Evolutionary conservation across 2,329 filamentous ascomycete genomes (phyloP), one percentile per base, ranked within the genome.

Genomic region (Coniochaeta prunicola): DNA sequence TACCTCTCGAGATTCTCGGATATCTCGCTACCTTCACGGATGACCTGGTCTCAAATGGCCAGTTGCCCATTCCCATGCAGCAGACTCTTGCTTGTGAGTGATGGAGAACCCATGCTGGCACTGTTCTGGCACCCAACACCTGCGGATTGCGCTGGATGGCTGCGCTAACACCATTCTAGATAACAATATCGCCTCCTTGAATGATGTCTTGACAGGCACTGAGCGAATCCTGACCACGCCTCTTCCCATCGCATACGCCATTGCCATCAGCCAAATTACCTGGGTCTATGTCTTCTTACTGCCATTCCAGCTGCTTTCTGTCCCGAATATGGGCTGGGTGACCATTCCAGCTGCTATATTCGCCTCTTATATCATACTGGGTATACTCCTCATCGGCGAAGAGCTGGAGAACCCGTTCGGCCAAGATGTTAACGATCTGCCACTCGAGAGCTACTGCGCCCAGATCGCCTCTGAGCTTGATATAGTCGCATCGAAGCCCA

Each of bases 161-260:
- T 50, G 45, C 21, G 21, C 45, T 50, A 50, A 50, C 24, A 17
- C 3, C 45, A 2, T 33, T 1, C 3, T 36, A 64, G 63, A 70
- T 64, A 73, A 73, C 66, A 73, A 73, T 61, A 71, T 91, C 10
- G 75, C 79, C 36, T 70, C 77, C 4, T 73, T 91, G 56, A 87
- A 86, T 66, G 88, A 91, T 62, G 80, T 85, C 53, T 76, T 89
- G 53, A 81, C 81, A 17, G 84, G 86, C 53, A 84, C 83, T 48
- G 88, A 91, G 68, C 84, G 88, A 58, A 85, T 91, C n/a, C 80
- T 91, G 45, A 86, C 84, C 66, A 91, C 88, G 1, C 88, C 86
- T 4, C 77, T 91, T 0, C 88, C 88, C 0, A 79, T 88, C 59
- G 88, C 88, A 38, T 91, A 91, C 76, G 83, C 81, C 63, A 91